Percentiles rank a stretch among this genome's conserved stretches.
phyloP scores from a whole-genome alignment of 495 filamentous ascomycete species.

The Neurospora sp. region DNA sequence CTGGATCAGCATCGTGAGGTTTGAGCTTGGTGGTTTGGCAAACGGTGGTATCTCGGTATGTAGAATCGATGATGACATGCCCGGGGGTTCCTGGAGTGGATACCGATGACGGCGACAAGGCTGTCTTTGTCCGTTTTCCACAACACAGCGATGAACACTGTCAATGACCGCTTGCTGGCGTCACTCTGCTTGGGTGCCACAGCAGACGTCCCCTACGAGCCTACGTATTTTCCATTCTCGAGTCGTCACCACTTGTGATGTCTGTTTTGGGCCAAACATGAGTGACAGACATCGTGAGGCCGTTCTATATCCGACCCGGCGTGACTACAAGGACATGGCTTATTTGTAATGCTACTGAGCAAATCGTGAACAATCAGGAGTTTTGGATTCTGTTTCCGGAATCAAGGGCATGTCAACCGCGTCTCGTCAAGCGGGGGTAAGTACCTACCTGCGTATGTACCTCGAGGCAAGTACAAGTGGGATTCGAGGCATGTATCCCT shows the following conservation, averaged over 20 bases:
- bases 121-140: neutral
- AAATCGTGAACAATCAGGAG: neutral
- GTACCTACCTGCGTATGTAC: neutral
- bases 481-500: neutral
- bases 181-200: neutral
- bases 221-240: neutral
- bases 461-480: neutral
- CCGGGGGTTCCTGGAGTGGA: neutral
- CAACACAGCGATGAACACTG: neutral
- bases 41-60: neutral
- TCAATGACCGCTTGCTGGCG: neutral
- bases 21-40: neutral
- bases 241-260: neutral
- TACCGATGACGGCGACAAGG: neutral
- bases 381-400: neutral
- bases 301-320: neutral
- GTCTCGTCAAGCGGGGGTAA: no score
- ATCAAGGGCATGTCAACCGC: neutral
- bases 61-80: neutral
- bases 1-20: neutral
- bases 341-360: neutral
- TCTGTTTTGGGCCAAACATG: neutral
- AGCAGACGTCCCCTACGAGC: neutral
- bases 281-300: neutral
- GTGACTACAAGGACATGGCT: neutral